Conservation (phyloP, 495 filamentous ascomycete genomes). For the Penicillium samsonianum region DNA sequence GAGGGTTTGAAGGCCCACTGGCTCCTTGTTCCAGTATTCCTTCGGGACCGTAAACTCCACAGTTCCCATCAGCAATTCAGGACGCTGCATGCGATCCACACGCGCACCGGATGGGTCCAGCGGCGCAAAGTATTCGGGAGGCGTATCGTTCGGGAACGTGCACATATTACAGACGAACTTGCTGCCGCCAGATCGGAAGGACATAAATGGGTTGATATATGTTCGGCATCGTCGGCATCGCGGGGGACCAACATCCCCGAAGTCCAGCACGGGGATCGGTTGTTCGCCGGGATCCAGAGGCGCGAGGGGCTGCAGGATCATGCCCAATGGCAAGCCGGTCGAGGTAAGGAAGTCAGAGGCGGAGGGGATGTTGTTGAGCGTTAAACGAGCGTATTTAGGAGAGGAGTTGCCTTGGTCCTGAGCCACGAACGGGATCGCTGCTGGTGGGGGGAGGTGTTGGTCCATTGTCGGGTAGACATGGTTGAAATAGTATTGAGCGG, state of each 20-base stretch:
- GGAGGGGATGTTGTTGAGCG: constrained; percentile 87
- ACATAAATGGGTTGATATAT: constrained; percentile 99
- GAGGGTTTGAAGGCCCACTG: constrained; percentile 80
- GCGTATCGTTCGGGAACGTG: constrained; percentile 93
- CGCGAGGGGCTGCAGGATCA: constrained; percentile 87
- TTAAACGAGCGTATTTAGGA: constrained; percentile 88
- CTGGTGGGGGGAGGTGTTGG: constrained; percentile 84
- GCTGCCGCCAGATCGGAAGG: constrained; percentile 88
- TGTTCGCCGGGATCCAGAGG: constrained; percentile 80
- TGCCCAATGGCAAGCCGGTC: constrained; percentile 81
- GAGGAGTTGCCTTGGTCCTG: constrained; percentile 96
- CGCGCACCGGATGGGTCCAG: constrained; percentile 84
- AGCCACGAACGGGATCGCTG: constrained; percentile 85
- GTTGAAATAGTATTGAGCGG: constrained; percentile 78
- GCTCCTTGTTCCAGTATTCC: constrained; percentile 98
- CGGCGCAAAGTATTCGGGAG: constrained; percentile 89
- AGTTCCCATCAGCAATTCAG: constrained; percentile 86
- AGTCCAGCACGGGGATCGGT: constrained; percentile 90
- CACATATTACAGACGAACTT: constrained; percentile 99
- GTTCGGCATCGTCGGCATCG: constrained; percentile 91
- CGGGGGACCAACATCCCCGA: constrained; percentile 88
- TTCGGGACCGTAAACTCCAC: constrained; percentile 96
- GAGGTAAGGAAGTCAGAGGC: constrained; percentile 75
- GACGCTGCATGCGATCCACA: constrained; percentile 84
- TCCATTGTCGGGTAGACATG: constrained; percentile 95